Conservation (phyloP, 2,329 filamentous ascomycete species). For the Phoma herbarum region DNA sequence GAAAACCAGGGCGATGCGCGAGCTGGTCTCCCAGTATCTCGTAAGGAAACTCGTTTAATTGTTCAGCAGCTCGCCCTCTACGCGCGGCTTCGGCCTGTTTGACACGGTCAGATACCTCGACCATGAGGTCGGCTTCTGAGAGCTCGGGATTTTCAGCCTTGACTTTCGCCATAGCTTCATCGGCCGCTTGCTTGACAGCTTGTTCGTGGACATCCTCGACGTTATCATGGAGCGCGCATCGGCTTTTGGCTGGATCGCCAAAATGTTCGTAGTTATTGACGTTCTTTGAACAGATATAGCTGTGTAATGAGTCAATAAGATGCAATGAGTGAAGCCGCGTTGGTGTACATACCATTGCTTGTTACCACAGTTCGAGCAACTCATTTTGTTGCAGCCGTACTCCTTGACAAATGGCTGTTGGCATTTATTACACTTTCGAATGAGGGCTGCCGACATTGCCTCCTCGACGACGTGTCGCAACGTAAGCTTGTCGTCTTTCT, state of each 20-base stretch:
- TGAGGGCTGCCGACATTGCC: slow-evolving; percentile 81
- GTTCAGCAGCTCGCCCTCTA: slow-evolving; percentile 25
- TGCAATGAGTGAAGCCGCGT: not conserved
- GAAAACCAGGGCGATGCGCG: slow-evolving; percentile 9
- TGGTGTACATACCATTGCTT: slow-evolving; percentile 61
- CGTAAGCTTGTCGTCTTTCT: slow-evolving; percentile 67
- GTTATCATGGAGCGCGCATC: slow-evolving; percentile 74
- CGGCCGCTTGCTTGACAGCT: slow-evolving; percentile 71
- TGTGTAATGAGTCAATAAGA: slow-evolving; percentile 41
- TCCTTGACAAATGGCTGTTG: slow-evolving; percentile 81
- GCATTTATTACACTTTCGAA: slow-evolving; percentile 77
- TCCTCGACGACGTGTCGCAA: slow-evolving; percentile 78
- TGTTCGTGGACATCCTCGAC: slow-evolving; percentile 66
- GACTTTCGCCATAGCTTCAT: slow-evolving; percentile 64
- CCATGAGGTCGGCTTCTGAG: slow-evolving; percentile 64
- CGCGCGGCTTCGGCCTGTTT: slow-evolving; percentile 44
- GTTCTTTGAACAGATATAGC: slow-evolving; percentile 75
- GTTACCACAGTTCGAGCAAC: slow-evolving; percentile 67
- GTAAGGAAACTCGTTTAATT: slow-evolving; percentile 31
- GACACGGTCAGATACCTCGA: slow-evolving; percentile 65
- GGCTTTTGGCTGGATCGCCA: slow-evolving; percentile 54
- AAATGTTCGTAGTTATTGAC: slow-evolving; percentile 76
- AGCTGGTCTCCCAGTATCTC: slow-evolving; percentile 35
- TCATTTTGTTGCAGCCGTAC: slow-evolving; percentile 84
- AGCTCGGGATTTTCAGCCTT: slow-evolving; percentile 68